Base-by-base conservation (phyloP, 306 rosid species). In the Castanospermum australe region DNA sequence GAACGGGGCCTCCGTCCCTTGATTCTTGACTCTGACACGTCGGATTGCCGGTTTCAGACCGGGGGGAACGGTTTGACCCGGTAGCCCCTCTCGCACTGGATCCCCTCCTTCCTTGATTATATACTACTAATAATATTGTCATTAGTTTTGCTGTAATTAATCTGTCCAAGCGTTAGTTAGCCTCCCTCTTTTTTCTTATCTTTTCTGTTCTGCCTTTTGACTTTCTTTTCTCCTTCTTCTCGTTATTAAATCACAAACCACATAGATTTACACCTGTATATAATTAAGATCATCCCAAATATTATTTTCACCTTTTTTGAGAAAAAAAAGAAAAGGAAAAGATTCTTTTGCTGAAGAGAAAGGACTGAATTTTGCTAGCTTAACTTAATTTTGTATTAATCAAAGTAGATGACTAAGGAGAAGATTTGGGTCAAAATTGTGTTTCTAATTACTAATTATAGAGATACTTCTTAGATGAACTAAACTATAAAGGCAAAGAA, bases 21-120 rank as follows among this genome's bases (percentile, higher is more conserved):
- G 5, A 12, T 25, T 67, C 52, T 55, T 67, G 55, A 25, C 56
- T 32, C 38, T 7, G 65, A 77, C 80, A 56, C 80, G 77, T 65
- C 0, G 61, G 72, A 79, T 11, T 2, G 2, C 13, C 22, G 5
- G 65, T 52, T 80, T 74, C 41, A 51, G 83, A 77, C 45, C 72
- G 45, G 6, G n/a, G 70, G 39, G 59, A 63, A 78, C 50, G 66
- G 79, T 79, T 81, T 84, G 89, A 90, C 84, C 69, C 55, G 14
- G 60, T 63, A 74, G 1, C 0, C 70, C 28, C 48, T 1, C 0
- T 55, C 17, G 2, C 17, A 74, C 84, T 84, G 24, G 13, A 38
- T 81, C 69, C 24, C 15, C 18, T 10, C 4, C 1, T 35, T 35
- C n/a, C 10, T 67, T 11, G 13, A 38, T 71, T 52, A 17, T 6